Base-by-base conservation (phyloP, 1,284 basidiomycete genomes). In the Apiotrichum mycotoxinovorans region DNA sequence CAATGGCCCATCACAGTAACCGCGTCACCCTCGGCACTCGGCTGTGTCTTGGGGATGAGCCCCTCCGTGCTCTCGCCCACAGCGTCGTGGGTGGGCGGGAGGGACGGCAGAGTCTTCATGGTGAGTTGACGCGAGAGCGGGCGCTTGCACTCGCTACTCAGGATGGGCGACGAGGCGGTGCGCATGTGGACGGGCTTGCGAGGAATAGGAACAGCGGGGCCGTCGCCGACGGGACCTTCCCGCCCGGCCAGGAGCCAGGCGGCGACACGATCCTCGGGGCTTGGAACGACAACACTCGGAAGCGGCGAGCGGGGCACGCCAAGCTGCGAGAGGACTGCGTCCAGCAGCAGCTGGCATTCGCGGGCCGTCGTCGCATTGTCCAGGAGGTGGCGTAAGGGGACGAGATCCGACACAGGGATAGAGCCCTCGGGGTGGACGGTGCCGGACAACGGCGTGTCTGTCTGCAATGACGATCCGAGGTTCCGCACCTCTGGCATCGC, bases 321-420 rank as follows among this genome's bases (percentile, higher is more conserved):
- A 57, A 83, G 83, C 66, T 84, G 83, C 23, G 83, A 81, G 52
- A 93, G 79, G 73, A 89, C 87, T 79, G 90, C 87, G 64, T 89
- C 86, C 41, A 91, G 80, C 41, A 93, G 83, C 34, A 92, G 79
- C 49, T 88, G 86, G 70, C 90, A 92, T 78, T 94, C 91, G 59
- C 87, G 85, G 40, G 83, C 87, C 33, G 81, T 84, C 1, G 86
- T 87, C 18, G 91, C 89, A 52, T 79, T 81, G 25, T 83, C 78
- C n/a, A 93, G 78, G 54, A 89, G 79, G 25, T 81, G 79, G 26
- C 87, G 85, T 71, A 94, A 81, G 49, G 89, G 86, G 15, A 80
- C 78, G 34, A 85, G 76, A n/a, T 79, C 73, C 15, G 77, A 49
- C 40, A 77, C 61, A 3, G 64, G 52, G 23, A 71, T 61, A 27